Conservation (phyloP, 495 filamentous ascomycete genomes). For the Evansstolkia leycettana region DNA sequence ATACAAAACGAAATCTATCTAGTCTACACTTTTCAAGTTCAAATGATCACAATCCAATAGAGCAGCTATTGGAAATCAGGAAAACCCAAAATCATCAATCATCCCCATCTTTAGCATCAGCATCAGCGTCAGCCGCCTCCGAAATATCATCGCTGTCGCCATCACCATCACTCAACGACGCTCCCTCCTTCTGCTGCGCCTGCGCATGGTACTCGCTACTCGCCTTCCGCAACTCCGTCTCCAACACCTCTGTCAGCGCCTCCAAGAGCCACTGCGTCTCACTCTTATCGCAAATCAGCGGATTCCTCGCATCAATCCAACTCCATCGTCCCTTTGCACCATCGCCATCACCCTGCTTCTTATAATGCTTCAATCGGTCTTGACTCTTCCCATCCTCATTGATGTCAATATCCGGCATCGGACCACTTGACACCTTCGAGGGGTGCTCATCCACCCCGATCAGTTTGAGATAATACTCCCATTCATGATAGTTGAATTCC, state of each 20-base stretch:
- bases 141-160: background rate
- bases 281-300: slow-evolving; percentile 57
- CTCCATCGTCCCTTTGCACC: slow-evolving; percentile 43
- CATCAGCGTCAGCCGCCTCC: background rate
- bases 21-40: no score
- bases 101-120: background rate
- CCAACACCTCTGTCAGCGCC: slow-evolving; percentile 42
- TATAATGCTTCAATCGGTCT: slow-evolving; percentile 11
- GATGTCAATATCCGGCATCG: slow-evolving; percentile 4
- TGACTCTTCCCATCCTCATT: slow-evolving; percentile 9
- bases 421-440: slow-evolving; percentile 3
- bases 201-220: slow-evolving; percentile 10
- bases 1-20: no score
- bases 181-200: background rate
- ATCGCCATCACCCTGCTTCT: background rate
- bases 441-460: slow-evolving; percentile 53
- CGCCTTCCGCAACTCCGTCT: slow-evolving; percentile 34
- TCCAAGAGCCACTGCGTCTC: slow-evolving; percentile 78
- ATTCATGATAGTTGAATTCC: slow-evolving; percentile 68
- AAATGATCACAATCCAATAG: no score
- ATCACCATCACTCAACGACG: no score
- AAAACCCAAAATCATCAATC: no score
- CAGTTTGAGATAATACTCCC: slow-evolving; percentile 67
- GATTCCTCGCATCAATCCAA: slow-evolving; percentile 63
- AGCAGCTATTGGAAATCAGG: no score